Conservation (phyloP, 2,329 filamentous ascomycete species). For the Hypoxylon sp. region DNA sequence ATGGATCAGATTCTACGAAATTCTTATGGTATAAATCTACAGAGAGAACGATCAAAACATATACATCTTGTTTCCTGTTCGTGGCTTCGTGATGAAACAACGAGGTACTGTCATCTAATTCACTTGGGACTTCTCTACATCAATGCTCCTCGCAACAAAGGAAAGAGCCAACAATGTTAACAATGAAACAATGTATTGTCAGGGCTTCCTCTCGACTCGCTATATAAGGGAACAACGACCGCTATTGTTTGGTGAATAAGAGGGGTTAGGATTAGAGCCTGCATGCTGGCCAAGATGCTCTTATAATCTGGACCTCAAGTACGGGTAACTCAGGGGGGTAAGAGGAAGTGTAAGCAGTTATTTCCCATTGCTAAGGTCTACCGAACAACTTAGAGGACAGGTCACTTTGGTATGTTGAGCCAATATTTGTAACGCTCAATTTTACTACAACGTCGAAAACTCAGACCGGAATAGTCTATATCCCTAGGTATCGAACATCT, state of each 20-base stretch:
- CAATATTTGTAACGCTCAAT: not conserved
- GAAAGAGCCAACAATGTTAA: not conserved
- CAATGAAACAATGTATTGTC: not conserved
- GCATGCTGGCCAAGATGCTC: not conserved
- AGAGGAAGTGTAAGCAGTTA: not conserved
- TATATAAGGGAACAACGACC: not conserved
- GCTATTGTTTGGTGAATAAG: not conserved
- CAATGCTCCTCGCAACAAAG: not conserved
- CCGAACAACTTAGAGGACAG: not conserved
- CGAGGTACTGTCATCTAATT: not conserved
- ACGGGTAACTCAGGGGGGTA: not conserved
- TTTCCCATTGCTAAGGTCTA: not conserved
- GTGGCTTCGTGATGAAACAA: not conserved
- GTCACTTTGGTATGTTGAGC: no score
- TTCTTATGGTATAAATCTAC: not conserved
- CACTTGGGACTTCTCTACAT: not conserved
- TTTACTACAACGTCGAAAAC: not conserved
- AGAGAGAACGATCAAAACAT: not conserved
- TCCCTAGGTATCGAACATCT: not conserved
- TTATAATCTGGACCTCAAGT: not conserved
- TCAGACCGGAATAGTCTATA: not conserved
- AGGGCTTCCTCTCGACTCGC: not conserved
- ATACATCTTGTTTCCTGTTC: not conserved
- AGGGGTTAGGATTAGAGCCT: no score
- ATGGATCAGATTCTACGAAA: not conserved